Conservation (phyloP, 441 rosid species). For the Hura crepitans region DNA sequence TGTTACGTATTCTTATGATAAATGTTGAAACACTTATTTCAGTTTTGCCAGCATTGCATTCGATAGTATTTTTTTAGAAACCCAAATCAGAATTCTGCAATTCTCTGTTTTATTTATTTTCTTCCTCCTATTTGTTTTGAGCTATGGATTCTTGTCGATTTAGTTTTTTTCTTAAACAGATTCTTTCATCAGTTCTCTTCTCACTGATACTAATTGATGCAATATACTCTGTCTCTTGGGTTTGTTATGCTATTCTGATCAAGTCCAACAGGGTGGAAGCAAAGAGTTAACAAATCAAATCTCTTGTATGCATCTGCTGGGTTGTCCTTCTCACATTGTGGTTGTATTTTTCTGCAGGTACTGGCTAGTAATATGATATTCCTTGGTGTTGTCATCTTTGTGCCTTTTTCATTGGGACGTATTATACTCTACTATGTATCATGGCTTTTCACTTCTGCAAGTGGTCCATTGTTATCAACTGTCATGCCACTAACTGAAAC, state of each 20-base stretch:
- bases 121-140: not conserved
- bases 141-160: not conserved
- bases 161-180: not conserved
- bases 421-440: slow-evolving; percentile 57
- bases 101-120: not conserved
- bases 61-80: not conserved
- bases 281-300: not conserved
- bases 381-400: slow-evolving; percentile 88
- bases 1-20: slow-evolving; percentile 6
- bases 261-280: not conserved
- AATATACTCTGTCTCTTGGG: not conserved
- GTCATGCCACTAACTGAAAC: slow-evolving; percentile 62
- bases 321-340: slow-evolving; percentile 3
- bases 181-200: too few relatives aligned
- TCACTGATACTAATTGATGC: too few relatives aligned
- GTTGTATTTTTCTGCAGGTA: slow-evolving; percentile 56
- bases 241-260: not conserved
- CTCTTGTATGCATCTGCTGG: not conserved
- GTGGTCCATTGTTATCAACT: slow-evolving; percentile 61
- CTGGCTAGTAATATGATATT: slow-evolving; percentile 97
- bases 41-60: too few relatives aligned
- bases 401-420: slow-evolving; percentile 91
- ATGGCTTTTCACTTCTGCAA: slow-evolving; percentile 81
- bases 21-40: not conserved
- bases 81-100: not conserved